Conservation (phyloP, 257 asterid species). For the Solanum rostratum region DNA sequence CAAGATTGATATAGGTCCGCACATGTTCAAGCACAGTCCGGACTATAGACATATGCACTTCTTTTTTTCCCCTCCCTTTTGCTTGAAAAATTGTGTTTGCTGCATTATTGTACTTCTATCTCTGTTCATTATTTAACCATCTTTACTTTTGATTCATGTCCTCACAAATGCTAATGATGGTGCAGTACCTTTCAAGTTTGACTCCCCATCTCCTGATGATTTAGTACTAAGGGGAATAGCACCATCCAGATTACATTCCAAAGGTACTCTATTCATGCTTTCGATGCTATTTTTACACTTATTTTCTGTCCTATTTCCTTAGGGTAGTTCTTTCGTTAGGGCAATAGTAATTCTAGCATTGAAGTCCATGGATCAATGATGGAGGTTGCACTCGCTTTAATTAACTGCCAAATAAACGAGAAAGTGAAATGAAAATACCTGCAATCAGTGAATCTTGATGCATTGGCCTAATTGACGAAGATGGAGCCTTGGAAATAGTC, state of each 20-base stretch:
- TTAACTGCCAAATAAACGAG: not conserved
- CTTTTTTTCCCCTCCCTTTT: not conserved
- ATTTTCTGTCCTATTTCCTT: not conserved
- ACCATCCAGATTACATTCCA: constrained; percentile 37
- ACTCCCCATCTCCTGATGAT: constrained; percentile 84
- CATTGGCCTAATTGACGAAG: not conserved
- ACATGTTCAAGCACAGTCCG: constrained; percentile 19
- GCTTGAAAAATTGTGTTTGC: constrained; percentile 1
- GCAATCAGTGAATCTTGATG: not conserved
- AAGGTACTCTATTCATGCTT: constrained; percentile 29
- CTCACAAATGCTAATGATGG: constrained; percentile 20
- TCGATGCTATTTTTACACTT: not conserved
- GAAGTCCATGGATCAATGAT: not conserved
- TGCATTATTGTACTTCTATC: not conserved
- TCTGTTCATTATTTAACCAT: constrained; percentile 2
- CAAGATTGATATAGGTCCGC: constrained; percentile 67
- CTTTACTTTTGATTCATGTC: constrained; percentile 14
- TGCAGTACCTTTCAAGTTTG: constrained; percentile 81
- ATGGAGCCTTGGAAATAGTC: not conserved
- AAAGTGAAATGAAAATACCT: not conserved
- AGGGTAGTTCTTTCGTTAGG: not conserved
- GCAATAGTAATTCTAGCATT: not conserved
- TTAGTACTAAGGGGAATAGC: constrained; percentile 48
- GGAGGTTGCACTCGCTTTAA: not conserved
- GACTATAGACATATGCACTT: constrained; percentile 10